phyloP scores from a whole-genome alignment of 371 early-diverging fungal genomes.

The Umbelopsis sp. region DNA sequence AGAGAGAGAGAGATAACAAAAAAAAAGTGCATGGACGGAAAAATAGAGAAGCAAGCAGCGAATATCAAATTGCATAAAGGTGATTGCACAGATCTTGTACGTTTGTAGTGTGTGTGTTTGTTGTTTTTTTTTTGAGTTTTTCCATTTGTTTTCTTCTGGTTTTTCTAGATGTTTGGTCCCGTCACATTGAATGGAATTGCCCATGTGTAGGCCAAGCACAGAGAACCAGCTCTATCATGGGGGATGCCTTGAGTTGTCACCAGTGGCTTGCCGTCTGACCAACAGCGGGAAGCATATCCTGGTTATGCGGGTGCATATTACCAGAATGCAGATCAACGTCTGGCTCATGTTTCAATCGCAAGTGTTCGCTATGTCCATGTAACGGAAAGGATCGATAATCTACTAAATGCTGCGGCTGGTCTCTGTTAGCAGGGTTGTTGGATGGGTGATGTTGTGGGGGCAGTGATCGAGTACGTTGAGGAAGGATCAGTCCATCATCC shows the following conservation, averaged over 20 bases:
- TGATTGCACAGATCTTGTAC: no score
- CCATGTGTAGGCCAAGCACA: no score
- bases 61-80: no score
- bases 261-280: constrained; percentile 8
- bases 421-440: constrained; percentile 9
- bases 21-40: no score
- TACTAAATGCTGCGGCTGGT: background rate
- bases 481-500: constrained; percentile 13
- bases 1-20: background rate
- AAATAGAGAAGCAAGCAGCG: no score
- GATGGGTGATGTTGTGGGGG: constrained; percentile 20
- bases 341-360: constrained; percentile 17
- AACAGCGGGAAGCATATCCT: constrained; percentile 1
- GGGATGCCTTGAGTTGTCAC: background rate
- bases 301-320: constrained; percentile 1
- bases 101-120: no score
- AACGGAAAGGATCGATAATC: constrained; percentile 13
- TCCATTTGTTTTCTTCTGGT: no score
- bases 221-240: constrained; percentile 5
- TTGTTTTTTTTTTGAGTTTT: no score
- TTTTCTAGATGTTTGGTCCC: no score
- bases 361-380: constrained; percentile 2
- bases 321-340: background rate
- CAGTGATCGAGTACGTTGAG: constrained; percentile 8
- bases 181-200: no score